Evolutionary conservation across 768 basidiomycete species (phyloP).

Genomic region (Albatrellus ellisii): DNA sequence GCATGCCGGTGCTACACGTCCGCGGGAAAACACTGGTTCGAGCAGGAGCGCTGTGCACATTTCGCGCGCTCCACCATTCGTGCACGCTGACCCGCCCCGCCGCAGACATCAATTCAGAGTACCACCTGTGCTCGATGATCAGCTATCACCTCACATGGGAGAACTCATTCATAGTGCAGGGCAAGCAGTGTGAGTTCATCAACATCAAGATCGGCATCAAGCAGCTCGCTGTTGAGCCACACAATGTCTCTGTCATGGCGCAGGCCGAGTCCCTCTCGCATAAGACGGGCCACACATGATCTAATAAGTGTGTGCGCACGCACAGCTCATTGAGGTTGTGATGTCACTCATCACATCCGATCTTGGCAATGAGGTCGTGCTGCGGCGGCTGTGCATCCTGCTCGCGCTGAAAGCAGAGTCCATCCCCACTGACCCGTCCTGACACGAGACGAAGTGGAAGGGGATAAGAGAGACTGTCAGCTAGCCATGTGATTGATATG

Average conservation of each 20-base stretch:
- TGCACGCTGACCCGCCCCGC: too few relatives aligned
- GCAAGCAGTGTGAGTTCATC: constrained; percentile 57
- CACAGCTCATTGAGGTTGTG: constrained; percentile 40
- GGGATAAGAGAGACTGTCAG: too few relatives aligned
- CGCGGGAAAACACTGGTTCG: constrained; percentile 72
- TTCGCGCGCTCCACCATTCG: constrained; percentile 22
- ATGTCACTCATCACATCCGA: constrained; percentile 36
- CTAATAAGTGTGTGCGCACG: constrained; percentile 12
- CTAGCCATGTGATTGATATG: too few relatives aligned
- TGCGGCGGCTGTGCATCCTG: constrained; percentile 65
- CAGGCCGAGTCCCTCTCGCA: constrained; percentile 66
- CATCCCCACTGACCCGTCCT: too few relatives aligned
- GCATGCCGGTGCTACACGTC: too few relatives aligned
- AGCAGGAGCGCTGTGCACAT: constrained; percentile 42
- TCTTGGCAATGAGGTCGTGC: constrained; percentile 45
- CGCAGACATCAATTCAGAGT: constrained; percentile 33
- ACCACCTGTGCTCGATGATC: constrained; percentile 57
- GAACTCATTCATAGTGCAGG: constrained; percentile 68
- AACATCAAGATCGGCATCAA: constrained; percentile 78
- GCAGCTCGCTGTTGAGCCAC: constrained; percentile 48
- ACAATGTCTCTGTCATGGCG: constrained; percentile 40
- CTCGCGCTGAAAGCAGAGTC: constrained; percentile 73
- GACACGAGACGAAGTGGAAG: too few relatives aligned
- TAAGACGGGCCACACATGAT: constrained; percentile 32
- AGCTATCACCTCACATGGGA: constrained; percentile 65